Evolutionary conservation across 345 rosid genomes (phyloP).

Genomic region (Eucalyptus marginata): DNA sequence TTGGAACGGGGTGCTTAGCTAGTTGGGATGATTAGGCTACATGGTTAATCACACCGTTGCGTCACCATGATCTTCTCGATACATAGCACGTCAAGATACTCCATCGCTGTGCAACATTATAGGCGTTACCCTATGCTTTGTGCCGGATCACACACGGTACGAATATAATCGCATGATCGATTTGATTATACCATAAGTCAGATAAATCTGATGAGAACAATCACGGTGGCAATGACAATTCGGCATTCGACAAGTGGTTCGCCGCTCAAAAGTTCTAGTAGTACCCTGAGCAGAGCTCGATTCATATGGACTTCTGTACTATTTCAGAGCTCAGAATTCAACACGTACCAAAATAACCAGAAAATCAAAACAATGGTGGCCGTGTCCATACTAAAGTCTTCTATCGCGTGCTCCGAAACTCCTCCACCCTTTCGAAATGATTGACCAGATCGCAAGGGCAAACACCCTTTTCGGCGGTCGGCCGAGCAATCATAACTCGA

Average conservation of each 20-base stretch:
- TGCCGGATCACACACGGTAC: background rate
- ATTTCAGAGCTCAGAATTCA: background rate
- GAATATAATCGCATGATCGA: background rate
- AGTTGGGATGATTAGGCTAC: too few relatives aligned
- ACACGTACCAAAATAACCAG: background rate
- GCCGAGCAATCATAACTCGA: background rate
- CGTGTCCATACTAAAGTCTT: background rate
- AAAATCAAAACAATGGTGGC: background rate
- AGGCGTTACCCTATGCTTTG: background rate
- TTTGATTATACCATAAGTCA: background rate
- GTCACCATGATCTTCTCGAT: background rate
- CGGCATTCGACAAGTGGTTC: background rate
- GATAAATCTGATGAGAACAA: background rate
- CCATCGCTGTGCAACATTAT: background rate
- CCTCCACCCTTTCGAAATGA: background rate
- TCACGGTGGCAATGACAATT: background rate
- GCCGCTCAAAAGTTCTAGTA: background rate
- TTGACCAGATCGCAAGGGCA: background rate
- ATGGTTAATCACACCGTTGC: too few relatives aligned
- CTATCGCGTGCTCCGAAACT: background rate
- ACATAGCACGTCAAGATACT: background rate
- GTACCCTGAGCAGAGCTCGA: background rate
- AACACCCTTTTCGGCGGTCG: background rate
- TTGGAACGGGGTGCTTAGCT: too few relatives aligned
- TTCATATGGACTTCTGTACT: background rate